phyloP scores from a whole-genome alignment of 2,329 filamentous ascomycete species.

The Ophiocordyceps camponoti-saundersi region DNA sequence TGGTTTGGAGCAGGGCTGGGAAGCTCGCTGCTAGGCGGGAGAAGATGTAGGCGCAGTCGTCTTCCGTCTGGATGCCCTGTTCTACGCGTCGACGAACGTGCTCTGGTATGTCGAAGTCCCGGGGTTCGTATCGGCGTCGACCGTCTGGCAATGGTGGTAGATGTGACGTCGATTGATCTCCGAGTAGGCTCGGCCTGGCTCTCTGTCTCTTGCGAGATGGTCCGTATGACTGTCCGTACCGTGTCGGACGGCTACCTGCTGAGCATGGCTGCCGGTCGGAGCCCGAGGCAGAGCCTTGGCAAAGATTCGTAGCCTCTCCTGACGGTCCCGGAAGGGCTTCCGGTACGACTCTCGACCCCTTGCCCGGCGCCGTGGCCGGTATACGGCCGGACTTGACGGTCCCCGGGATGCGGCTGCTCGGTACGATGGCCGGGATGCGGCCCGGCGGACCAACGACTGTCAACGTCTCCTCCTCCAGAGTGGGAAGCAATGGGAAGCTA shows the following conservation, averaged over 20 bases:
- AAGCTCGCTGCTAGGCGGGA: neutral
- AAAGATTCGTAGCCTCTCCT: neutral
- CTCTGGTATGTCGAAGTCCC: neutral
- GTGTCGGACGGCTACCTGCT: too few species aligned
- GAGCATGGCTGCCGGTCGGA: neutral
- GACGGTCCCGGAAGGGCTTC: neutral
- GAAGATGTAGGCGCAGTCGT: neutral
- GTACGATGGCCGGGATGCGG: too few species aligned
- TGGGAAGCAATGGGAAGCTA: neutral
- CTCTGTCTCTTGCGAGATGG: neutral
- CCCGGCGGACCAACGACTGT: too few species aligned
- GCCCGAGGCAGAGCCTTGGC: neutral
- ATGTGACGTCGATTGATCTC: neutral
- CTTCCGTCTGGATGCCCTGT: neutral
- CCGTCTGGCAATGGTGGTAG: neutral
- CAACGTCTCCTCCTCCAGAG: neutral
- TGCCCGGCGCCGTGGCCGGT: too few species aligned
- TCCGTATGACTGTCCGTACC: too few species aligned
- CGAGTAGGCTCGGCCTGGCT: too few species aligned
- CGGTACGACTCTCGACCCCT: neutral
- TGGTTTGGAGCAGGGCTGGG: neutral
- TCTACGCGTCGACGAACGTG: neutral
- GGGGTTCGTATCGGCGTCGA: too few species aligned
- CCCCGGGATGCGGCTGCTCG: too few species aligned
- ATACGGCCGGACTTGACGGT: too few species aligned